Evolutionary conservation across 768 basidiomycete genomes (phyloP), one percentile per base, ranked within the genome.

Genomic region (Tulasnella calospora): DNA sequence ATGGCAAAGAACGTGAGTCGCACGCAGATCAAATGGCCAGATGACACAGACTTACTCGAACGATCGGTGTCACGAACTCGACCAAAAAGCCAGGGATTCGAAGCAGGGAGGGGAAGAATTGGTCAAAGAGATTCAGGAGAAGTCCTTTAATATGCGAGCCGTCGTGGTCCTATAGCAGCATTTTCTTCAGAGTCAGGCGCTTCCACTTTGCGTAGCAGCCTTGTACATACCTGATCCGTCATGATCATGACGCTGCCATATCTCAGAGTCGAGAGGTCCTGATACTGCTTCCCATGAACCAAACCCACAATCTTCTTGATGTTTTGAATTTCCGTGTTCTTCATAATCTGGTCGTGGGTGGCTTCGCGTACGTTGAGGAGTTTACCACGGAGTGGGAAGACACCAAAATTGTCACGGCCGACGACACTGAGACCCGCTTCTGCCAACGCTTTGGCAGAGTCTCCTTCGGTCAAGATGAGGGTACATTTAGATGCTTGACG

Each of bases 121-220:
- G 93, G 82, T 99, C 98, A 79, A 99, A 86, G 84, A 96, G 99
- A 85, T 99, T 99, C 86, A 99, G 96, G 72, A 99, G 88, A 10
- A 99, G 89, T n/a, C 98, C 98, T 85, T 99, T 99, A 86, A 99
- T 99, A 85, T 99, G 98, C n/a, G 98, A 99, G 74, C 98, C 98
- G 85, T 99, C 98, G 85, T 99, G 95, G 90, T 99, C 98, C 95
- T 98, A 83, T 30, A 73, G 27, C 70, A 6, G 27, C 27, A 61
- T 27, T 36, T 78, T 80, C 70, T 55, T 69, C 6, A 71, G 72
- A 71, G 30, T 27, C 30, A 33, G 41, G 35, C 55, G 70, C 33
- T 21, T n/a, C n/a, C 71, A 23, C 30, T 10, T n/a, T 17, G 46
- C 4, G 35, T 27, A 73, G 55, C n/a, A 74, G 5, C 72, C 38